Conservation (phyloP, 257 asterid genomes). For the Fraxinus pennsylvanica region DNA sequence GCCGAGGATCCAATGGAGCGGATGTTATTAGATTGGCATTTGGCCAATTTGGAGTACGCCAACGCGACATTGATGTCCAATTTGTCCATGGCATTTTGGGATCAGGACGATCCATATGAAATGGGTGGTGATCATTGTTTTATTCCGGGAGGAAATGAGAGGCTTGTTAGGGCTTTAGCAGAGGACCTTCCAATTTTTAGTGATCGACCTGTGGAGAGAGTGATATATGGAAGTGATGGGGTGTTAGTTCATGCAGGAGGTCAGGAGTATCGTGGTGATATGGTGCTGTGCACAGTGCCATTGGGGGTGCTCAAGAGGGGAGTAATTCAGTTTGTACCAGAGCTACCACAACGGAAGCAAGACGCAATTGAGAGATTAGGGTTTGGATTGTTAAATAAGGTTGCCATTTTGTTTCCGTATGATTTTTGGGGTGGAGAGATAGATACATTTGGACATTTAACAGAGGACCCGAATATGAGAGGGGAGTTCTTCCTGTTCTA, state of each 20-base stretch:
- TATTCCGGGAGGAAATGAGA: conserved; percentile 97
- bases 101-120: conserved; percentile 96
- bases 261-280: conserved; percentile 72
- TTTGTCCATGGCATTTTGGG: conserved; percentile 95
- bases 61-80: conserved; percentile 93
- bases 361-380: conserved; percentile 91
- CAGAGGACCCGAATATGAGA: conserved; percentile 80
- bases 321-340: conserved; percentile 71
- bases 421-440: conserved; percentile 99
- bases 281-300: conserved; percentile 88
- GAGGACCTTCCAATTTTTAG: conserved; percentile 89
- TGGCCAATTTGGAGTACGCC: conserved; percentile 96
- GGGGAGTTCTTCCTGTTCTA: conserved; percentile 93
- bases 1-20: conserved; percentile 91
- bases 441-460: conserved; percentile 94
- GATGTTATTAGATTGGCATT: conserved; percentile 97
- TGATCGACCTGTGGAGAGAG: conserved; percentile 55
- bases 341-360: conserved; percentile 80
- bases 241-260: conserved; percentile 79
- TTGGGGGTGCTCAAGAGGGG: conserved; percentile 89
- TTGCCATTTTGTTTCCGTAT: conserved; percentile 87
- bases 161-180: conserved; percentile 72
- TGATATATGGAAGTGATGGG: conserved; percentile 79
- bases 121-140: conserved; percentile 99
- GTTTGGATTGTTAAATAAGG: conserved; percentile 88